These are phyloP conservation scores for Pachyrhizus erosus DNA, from an alignment of 306 rosid species.

Conservation along the genomic window DNA sequence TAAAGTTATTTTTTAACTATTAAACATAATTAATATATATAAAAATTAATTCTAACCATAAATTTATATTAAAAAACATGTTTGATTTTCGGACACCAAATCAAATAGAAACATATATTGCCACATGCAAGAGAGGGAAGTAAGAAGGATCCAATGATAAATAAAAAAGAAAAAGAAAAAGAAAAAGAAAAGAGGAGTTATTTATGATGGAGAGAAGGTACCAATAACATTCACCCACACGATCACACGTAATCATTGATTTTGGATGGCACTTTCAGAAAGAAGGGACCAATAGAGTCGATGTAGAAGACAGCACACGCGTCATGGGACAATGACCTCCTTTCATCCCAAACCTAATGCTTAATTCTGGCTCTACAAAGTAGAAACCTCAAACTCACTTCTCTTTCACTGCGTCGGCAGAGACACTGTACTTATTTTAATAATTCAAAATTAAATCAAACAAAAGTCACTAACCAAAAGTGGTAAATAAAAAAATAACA, in stretches of 20 bases:
- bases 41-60: no score
- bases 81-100: no score
- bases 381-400: constrained; percentile 35
- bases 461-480: background rate
- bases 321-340: constrained; percentile 45
- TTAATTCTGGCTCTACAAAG: background rate
- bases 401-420: constrained; percentile 58
- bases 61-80: no score
- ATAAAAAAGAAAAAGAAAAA: background rate
- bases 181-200: background rate
- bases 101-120: no score
- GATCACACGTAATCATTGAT: background rate
- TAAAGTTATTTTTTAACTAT: no score
- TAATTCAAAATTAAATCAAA: background rate
- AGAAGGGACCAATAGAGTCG: constrained; percentile 53
- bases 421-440: background rate
- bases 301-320: constrained; percentile 45
- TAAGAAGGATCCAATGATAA: background rate
- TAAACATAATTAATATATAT: no score
- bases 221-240: background rate
- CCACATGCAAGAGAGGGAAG: background rate
- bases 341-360: background rate
- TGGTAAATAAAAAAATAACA: background rate
- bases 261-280: constrained; percentile 8
- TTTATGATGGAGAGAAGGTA: background rate